Evolutionary conservation across 805 yeast genomes (phyloP).

Genomic region (Zygotorulaspora florentina): DNA sequence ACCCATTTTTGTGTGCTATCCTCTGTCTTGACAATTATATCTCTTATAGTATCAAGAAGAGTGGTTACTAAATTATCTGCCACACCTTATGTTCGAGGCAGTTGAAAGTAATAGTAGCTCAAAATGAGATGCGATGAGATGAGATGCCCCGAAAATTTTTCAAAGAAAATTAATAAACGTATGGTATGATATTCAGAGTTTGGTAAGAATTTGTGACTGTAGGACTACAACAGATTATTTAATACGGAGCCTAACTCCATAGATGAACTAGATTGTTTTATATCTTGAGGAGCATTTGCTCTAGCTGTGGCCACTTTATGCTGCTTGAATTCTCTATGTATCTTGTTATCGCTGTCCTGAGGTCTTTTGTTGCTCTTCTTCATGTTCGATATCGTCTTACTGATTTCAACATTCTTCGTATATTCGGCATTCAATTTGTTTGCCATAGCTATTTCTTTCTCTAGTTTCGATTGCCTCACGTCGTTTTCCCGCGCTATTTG

Average conservation of each 20-base stretch:
- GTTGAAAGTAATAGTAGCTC: not conserved
- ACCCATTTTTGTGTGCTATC: constrained; percentile 55
- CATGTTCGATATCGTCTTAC: constrained; percentile 73
- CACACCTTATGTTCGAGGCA: too few relatives aligned
- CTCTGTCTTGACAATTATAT: not conserved
- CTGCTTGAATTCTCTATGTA: constrained; percentile 63
- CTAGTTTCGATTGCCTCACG: constrained; percentile 78
- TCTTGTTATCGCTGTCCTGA: constrained; percentile 29
- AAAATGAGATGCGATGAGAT: constrained; percentile 25
- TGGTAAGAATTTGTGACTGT: not conserved
- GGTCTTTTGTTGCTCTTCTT: constrained; percentile 34
- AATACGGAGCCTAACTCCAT: constrained; percentile 43
- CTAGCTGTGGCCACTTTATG: constrained; percentile 62
- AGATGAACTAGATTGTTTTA: constrained; percentile 42
- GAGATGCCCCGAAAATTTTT: constrained; percentile 17
- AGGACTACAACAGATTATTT: constrained; percentile 46
- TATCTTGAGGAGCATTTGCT: constrained; percentile 51
- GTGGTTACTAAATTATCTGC: too few relatives aligned
- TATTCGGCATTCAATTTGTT: constrained; percentile 80
- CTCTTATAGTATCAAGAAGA: not conserved
- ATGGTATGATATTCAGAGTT: not conserved
- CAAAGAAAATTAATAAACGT: constrained; percentile 1
- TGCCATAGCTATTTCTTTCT: constrained; percentile 86
- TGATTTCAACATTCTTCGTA: constrained; percentile 76
- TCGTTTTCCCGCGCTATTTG: constrained; percentile 90